Percentiles rank a stretch among this genome's conserved stretches.
phyloP scores from a whole-genome alignment of 192 early-diverging fungal genomes.

The Linnemannia elongata region DNA sequence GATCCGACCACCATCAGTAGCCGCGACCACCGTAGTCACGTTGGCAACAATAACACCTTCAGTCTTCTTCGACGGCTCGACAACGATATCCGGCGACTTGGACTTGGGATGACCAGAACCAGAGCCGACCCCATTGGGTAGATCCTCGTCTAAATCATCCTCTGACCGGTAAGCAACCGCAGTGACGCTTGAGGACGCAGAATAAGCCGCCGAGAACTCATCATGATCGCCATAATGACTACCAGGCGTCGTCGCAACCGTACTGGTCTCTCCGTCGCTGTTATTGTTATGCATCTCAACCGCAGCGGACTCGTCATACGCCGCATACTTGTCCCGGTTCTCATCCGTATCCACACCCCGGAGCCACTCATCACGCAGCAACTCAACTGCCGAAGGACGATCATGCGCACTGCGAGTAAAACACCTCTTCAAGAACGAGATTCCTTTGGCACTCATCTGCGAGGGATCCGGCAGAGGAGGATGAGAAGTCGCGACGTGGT shows the following conservation, averaged over 20 bases:
- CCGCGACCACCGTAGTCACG: background rate
- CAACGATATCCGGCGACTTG: background rate
- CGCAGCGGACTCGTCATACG: background rate
- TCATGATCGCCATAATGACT: background rate
- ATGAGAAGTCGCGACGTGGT: slow-evolving; percentile 82
- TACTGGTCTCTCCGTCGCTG: slow-evolving; percentile 11
- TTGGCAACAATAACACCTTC: background rate
- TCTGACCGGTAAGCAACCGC: background rate
- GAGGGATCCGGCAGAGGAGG: slow-evolving; percentile 82
- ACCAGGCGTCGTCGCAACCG: background rate
- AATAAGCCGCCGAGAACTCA: slow-evolving; percentile 1
- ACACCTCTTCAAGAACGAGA: slow-evolving; percentile 84
- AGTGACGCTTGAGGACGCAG: background rate
- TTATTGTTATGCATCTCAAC: slow-evolving; percentile 8
- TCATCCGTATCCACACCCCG: slow-evolving; percentile 54
- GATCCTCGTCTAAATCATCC: background rate
- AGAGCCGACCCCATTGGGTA: background rate
- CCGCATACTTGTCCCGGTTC: slow-evolving; percentile 14
- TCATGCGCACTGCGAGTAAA: slow-evolving; percentile 78
- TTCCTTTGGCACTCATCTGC: slow-evolving; percentile 74
- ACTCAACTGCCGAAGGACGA: slow-evolving; percentile 81
- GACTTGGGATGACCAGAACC: background rate
- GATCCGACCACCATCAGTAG: background rate
- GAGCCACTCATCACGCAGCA: slow-evolving; percentile 83
- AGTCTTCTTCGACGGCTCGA: background rate